Base-by-base conservation (phyloP, 2,329 filamentous ascomycete genomes). In the Plenodomus lindquistii region DNA sequence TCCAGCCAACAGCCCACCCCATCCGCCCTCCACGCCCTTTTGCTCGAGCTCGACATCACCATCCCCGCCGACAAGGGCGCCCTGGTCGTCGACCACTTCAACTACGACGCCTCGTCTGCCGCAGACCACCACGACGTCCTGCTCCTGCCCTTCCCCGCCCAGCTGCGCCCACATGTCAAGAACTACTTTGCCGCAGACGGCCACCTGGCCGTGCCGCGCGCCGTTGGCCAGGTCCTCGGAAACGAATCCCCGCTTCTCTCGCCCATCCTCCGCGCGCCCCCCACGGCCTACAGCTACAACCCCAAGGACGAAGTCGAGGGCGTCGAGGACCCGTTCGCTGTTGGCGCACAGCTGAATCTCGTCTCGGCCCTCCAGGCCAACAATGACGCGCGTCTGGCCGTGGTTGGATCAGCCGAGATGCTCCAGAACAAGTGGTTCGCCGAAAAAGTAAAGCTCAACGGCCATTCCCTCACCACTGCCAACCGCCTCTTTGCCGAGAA, bases 41-140 rank as follows among this genome's bases (percentile, higher is more conserved):
- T 97, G 42, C 79, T 89, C 65, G 91, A 97, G 75, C 81, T 97
- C 71, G 93, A 97, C 69, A 88, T 99, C 66, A 80, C 86, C 59
- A 83, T 97, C n/a, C 90, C 94, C 34, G 76, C 84, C 29, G 93
- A 96, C 74, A 89, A 92, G 66, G 90, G 87, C 46, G 86, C 89
- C 48, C 79, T 93, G 48, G 87, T 96, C 5, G 87, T 97, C 53
- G 94, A 97, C 75, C 94, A 99, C 79, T 97, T 97, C 84, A 88
- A 90, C 77, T 94, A 94, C 76, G 93, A 97, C 67, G 80, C 82
- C 47, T 62, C 82, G 24, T 90, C 87, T 35, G 87, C 93, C 4
- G 69, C 85, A 41, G 91, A 97, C 57, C 83, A 85, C 67, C 94
- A 99, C 75, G 91, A 97, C 74, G 89, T 96, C 22, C 79, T 99